These are phyloP conservation scores for Monosporascus ibericus DNA, from an alignment of 2,329 filamentous ascomycete species.

Conservation along the genomic window DNA sequence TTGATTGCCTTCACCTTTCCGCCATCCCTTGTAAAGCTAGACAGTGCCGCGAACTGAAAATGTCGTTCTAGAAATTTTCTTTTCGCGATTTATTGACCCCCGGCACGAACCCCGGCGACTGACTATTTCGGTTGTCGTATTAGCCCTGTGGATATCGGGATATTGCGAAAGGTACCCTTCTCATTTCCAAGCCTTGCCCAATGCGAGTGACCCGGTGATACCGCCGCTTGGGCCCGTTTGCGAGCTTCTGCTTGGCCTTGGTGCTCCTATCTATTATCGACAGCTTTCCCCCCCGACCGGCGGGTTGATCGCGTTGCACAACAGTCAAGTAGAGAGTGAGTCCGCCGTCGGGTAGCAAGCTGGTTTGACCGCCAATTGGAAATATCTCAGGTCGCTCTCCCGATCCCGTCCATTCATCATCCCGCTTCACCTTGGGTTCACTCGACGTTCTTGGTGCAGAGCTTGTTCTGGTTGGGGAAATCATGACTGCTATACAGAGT, in stretches of 20 bases:
- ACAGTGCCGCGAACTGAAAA: no score
- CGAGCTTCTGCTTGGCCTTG: conserved; percentile 2
- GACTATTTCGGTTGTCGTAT: no score
- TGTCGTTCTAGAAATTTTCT: no score
- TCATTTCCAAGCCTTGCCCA: conserved; percentile 1
- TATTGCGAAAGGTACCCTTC: neutral
- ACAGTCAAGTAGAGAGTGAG: neutral
- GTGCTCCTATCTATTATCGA: neutral
- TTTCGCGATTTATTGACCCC: no score
- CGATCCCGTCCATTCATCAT: neutral
- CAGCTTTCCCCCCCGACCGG: neutral
- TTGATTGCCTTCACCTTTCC: no score
- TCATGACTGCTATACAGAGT: conserved; percentile 32
- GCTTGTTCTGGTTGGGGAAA: neutral
- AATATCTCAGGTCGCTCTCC: neutral
- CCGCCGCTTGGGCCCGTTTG: conserved; percentile 11
- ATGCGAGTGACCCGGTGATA: conserved; percentile 16
- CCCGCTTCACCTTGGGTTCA: neutral
- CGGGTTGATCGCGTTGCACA: neutral
- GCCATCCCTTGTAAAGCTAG: no score
- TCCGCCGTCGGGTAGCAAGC: neutral
- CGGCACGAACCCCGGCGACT: no score
- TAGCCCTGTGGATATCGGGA: no score
- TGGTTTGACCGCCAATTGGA: neutral
- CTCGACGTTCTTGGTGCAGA: neutral